These are phyloP conservation scores for Colletotrichum phormii DNA, from an alignment of 2,329 filamentous ascomycete genomes.

Conservation along the genomic window DNA sequence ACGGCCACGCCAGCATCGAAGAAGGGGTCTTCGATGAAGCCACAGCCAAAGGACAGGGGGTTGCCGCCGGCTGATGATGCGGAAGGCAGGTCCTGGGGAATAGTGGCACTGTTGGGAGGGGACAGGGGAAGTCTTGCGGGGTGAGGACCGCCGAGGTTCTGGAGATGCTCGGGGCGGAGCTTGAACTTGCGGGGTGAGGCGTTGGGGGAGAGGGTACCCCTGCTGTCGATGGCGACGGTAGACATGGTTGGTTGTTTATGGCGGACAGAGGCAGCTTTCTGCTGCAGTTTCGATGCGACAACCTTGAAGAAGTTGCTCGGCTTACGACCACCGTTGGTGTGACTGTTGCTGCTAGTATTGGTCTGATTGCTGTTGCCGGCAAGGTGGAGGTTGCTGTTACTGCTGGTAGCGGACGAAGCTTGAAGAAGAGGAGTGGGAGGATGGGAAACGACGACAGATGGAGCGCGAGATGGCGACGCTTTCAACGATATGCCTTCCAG, in stretches of 20 bases:
- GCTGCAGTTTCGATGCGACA: slow-evolving; percentile 53
- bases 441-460: slow-evolving; percentile 35
- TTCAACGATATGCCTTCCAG: slow-evolving; percentile 61
- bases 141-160: slow-evolving; percentile 25
- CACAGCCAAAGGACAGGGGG: slow-evolving; percentile 47
- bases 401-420: slow-evolving; percentile 44
- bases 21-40: slow-evolving; percentile 54
- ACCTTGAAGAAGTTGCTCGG: slow-evolving; percentile 55
- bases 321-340: slow-evolving; percentile 40
- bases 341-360: slow-evolving; percentile 38
- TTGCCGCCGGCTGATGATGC: slow-evolving; percentile 22
- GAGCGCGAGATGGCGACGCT: slow-evolving; percentile 39
- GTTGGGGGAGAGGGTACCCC: slow-evolving; percentile 34
- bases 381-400: slow-evolving; percentile 44
- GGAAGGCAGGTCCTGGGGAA: slow-evolving; percentile 37
- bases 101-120: slow-evolving; percentile 43
- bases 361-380: slow-evolving; percentile 39
- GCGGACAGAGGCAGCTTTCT: slow-evolving; percentile 51
- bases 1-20: slow-evolving; percentile 42
- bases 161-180: slow-evolving; percentile 42
- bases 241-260: slow-evolving; percentile 36
- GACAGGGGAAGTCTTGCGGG: slow-evolving; percentile 40
- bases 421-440: slow-evolving; percentile 41
- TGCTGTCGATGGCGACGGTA: slow-evolving; percentile 31
- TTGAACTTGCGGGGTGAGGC: slow-evolving; percentile 47